Evolutionary conservation across 495 filamentous ascomycete genomes (phyloP).

Genomic region (Amorphotheca resinae): DNA sequence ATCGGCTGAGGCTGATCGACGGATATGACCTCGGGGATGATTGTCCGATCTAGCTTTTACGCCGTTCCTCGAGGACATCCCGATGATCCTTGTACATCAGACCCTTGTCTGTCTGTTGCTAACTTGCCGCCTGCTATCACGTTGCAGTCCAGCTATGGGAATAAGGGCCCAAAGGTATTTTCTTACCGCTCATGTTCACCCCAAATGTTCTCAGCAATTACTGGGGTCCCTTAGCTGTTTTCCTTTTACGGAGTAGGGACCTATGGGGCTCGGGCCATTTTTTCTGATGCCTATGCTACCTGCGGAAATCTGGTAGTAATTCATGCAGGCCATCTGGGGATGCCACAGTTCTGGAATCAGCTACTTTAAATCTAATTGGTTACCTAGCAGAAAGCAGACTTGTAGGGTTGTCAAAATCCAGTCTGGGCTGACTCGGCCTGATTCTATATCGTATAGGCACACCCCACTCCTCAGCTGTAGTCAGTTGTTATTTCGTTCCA

Average conservation of each 20-base stretch:
- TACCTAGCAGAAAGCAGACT: too few species aligned
- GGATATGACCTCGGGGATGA: not conserved
- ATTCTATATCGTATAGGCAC: too few species aligned
- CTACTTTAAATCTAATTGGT: too few species aligned
- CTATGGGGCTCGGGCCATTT: not conserved
- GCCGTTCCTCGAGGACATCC: not conserved
- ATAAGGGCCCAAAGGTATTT: too few species aligned
- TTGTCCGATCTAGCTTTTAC: not conserved
- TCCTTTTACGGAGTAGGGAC: constrained; percentile 10
- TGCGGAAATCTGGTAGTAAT: constrained; percentile 4
- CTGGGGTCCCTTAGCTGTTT: constrained; percentile 16
- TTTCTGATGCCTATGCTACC: not conserved
- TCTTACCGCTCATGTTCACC: not conserved
- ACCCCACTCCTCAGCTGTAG: too few species aligned
- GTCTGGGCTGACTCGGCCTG: constrained; percentile 6
- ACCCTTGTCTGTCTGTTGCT: not conserved
- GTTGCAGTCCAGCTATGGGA: too few species aligned
- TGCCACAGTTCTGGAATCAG: too few species aligned
- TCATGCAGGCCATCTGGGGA: constrained; percentile 6
- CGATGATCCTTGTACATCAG: not conserved
- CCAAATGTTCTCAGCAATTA: not conserved
- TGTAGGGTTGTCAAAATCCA: constrained; percentile 6
- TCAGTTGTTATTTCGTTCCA: constrained; percentile 10
- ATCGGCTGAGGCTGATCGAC: not conserved
- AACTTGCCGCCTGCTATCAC: too few species aligned